Base-by-base conservation (phyloP, 202 grass and related monocot genomes). In the Setaria italica region DNA sequence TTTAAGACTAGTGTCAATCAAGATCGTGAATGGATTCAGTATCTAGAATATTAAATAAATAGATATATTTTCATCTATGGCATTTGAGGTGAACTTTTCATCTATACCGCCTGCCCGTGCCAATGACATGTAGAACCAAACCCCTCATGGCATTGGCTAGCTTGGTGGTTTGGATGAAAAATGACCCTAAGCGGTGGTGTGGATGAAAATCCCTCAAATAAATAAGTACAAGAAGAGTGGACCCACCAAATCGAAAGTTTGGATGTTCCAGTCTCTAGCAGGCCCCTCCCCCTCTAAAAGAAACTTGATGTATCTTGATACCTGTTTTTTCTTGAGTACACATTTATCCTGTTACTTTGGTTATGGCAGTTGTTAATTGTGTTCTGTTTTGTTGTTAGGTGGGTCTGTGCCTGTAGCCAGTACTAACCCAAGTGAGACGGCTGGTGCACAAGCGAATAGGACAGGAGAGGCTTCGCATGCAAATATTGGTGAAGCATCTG, bases 311-410 rank as follows among this genome's bases (percentile, higher is more conserved):
- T 25, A 56, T 53, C 32, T 62, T 74, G 12, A 17, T 72, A 21
- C 33, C n/a, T 67, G 50, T 9, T 72, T 79, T 47, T 47, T 33
- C 37, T 45, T 70, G 19, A 49, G 42, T 45, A 33, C 37, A 54
- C 5, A 68, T 73, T 80, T 67, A 74, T 78, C 53, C 39, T 41
- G 21, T 75, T 84, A 73, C 35, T 83, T 88, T 79, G 19, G 75
- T 67, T 78, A 47, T 85, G 57, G 21, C 86, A 35, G 70, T 86
- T 87, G 49, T 84, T 80, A 85, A 79, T 84, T 88, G 46, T 58
- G 60, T 50, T 66, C n/a, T 88, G 89, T 94, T 84, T 79, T 12
- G n/a, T 81, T 78, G 47, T 76, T 91, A 91, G 97, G 94, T 87
- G 90, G 89, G 67, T 51, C 87, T n/a, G 80, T 80, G 85, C 89